Percentiles rank a stretch among this genome's conserved stretches.
These are phyloP conservation scores for Candida sojae DNA, from an alignment of 1,139 yeast species.

Conservation along the genomic window DNA sequence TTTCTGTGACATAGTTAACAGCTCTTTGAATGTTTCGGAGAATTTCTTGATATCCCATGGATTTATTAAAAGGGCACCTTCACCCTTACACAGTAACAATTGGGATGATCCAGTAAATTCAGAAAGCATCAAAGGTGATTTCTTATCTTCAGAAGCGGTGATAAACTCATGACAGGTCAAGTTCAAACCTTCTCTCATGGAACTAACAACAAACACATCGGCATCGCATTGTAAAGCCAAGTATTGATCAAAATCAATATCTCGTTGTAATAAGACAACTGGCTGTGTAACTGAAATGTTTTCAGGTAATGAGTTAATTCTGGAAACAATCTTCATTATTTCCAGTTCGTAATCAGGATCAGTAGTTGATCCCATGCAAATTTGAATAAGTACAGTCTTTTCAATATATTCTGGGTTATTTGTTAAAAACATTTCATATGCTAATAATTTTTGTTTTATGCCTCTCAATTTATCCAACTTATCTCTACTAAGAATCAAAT, in stretches of 20 bases:
- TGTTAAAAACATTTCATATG: slow-evolving; percentile 77
- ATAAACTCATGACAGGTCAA: slow-evolving; percentile 94
- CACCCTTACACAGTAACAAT: slow-evolving; percentile 50
- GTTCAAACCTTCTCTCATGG: slow-evolving; percentile 96
- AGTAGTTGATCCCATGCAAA: slow-evolving; percentile 57
- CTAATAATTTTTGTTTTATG: slow-evolving; percentile 79
- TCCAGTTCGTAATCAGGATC: slow-evolving; percentile 69
- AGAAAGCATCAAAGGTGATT: slow-evolving; percentile 82
- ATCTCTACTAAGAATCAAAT: slow-evolving; percentile 82
- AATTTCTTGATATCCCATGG: slow-evolving; percentile 86
- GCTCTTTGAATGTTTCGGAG: slow-evolving; percentile 59
- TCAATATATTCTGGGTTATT: slow-evolving; percentile 72
- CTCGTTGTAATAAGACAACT: slow-evolving; percentile 84
- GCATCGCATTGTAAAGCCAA: slow-evolving; percentile 86
- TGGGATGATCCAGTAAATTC: slow-evolving; percentile 96
- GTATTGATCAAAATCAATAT: slow-evolving; percentile 85
- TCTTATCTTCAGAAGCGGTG: slow-evolving; percentile 68
- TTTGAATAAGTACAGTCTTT: slow-evolving; percentile 76
- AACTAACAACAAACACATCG: slow-evolving; percentile 81
- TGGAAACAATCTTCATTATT: slow-evolving; percentile 73
- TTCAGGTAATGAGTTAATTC: slow-evolving; percentile 76
- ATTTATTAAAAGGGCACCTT: slow-evolving; percentile 77
- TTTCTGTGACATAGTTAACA: slow-evolving; percentile 60
- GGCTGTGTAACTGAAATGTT: slow-evolving; percentile 82
- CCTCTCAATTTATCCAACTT: slow-evolving; percentile 89